Base-by-base conservation (phyloP, 345 rosid genomes). In the Citropsis articulata region DNA sequence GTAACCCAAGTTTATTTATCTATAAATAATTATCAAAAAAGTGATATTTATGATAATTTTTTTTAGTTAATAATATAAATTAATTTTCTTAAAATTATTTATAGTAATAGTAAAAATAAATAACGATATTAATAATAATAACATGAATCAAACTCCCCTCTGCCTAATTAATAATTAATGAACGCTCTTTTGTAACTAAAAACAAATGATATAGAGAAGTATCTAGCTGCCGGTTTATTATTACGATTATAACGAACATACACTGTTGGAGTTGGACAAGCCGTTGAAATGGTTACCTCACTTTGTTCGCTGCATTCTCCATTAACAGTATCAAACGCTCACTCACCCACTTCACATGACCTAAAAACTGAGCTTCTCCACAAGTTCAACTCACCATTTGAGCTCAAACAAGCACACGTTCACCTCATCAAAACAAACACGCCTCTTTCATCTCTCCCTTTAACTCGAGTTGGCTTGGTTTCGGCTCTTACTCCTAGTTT, bases 331-430 rank as follows among this genome's bases (percentile, higher is more conserved):
- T 30, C 68, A 22, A 64, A 75, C 57, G 30, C 21, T 28, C 35
- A 13, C 27, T 42, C 38, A 5, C 64, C 50, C 78, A 13, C 27
- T 9, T 66, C 66, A 25, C 6, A 60, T 12, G 14, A 60, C 30
- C 30, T 42, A 2, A 28, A 69, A 27, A 60, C 61, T 22, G 27
- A 40, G 38, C 76, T 83, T 40, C 75, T 81, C 85, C 80, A 77
- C 48, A 76, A 55, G 79, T 87, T 87, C 79, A 80, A 78, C 73
- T 53, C 86, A 21, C 88, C 88, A 60, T 64, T 36, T 24, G 90
- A 85, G 81, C 88, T 84, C 76, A 83, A 83, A 75, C 85, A 85
- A 77, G 82, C 62, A 38, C 89, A 84, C 38, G 81, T 84, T 56
- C 80, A 78, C 60, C 82, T 80, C 35, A 61, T 80, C 69, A 86